Evolutionary conservation across 1,284 basidiomycete genomes (phyloP).

Genomic region (Ganoderma leucocontextum): DNA sequence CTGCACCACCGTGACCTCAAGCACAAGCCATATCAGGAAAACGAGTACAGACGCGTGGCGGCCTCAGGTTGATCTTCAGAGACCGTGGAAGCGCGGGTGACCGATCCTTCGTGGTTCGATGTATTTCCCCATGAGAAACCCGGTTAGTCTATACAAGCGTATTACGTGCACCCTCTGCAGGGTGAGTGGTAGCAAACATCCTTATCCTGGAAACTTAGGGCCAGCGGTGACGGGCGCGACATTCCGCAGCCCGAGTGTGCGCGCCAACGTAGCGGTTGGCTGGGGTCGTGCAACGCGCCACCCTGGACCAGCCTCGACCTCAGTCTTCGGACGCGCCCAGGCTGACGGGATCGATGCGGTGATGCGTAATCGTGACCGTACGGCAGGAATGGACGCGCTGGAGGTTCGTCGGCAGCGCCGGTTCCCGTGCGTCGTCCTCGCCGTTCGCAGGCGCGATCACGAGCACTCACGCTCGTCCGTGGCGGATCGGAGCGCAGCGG

Average conservation of each 20-base stretch:
- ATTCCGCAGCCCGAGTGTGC: neutral
- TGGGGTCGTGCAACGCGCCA: neutral
- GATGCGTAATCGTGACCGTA: neutral
- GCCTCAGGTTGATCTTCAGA: neutral
- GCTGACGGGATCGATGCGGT: conserved; percentile 4
- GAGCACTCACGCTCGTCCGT: conserved; percentile 9
- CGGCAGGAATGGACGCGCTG: neutral
- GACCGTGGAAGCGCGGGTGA: neutral
- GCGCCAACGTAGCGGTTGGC: neutral
- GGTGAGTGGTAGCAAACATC: neutral
- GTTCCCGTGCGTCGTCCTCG: neutral
- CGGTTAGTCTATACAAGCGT: neutral
- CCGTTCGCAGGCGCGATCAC: conserved; percentile 8
- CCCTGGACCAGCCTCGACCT: neutral
- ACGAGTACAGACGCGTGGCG: neutral
- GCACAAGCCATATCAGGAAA: conserved; percentile 7
- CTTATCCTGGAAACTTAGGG: neutral
- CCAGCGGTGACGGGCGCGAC: neutral
- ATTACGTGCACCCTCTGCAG: neutral
- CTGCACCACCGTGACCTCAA: neutral
- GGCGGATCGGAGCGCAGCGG: conserved; percentile 8
- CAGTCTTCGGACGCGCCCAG: too few relatives aligned
- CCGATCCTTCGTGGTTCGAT: neutral
- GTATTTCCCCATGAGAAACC: neutral
- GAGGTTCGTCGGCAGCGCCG: neutral